Base-by-base conservation (phyloP, 2,329 filamentous ascomycete species). In the Aspergillus proliferans region DNA sequence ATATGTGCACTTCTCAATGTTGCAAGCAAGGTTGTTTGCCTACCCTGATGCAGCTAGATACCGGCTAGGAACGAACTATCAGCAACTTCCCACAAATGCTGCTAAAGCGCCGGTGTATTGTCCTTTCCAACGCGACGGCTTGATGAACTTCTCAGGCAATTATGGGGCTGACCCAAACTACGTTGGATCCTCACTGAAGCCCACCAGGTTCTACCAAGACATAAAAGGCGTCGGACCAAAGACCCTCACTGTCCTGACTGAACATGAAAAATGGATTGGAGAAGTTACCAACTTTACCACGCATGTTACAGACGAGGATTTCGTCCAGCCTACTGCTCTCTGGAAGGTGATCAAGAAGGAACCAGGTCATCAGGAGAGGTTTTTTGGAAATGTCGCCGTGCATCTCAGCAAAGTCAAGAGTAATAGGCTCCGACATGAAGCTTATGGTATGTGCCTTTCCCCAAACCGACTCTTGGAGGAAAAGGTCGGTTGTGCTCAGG, bases 111-210 rank as follows among this genome's bases (percentile, higher is more conserved):
- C 46, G 4, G 64, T 73, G 2, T 72, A 78, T 46, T 76, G 70
- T 59, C 86, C 86, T 47, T 81, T 79, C 64, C 53, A 71, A 47
- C 52, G 69, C 22, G 68, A 71, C 26, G 69, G 69, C 0, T 52
- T 52, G 18, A 71, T 70, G 67, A 61, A 62, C 43, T 64, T 70
- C 36, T 58, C 60, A 9, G 75, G 73, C 50, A 84, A 83, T 68
- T 81, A 82, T 57, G 81, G 80, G 46, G 70, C 71, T 5, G 78
- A 82, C 60, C 78, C 80, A 4, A 80, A 79, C 65, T 85, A 84
- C 58, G 54, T 66, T 7, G 55, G 59, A 22, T 67, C 63, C 0
- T 54, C 54, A 14, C 47, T 69, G 3, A 48, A 62, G 36, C 64
- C 66, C 5, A 59, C 50, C 6, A 53, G 38, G 2, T 60, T 55